Base-by-base conservation (phyloP, 1,139 yeast genomes). In the Suhomyces yuchorum region DNA sequence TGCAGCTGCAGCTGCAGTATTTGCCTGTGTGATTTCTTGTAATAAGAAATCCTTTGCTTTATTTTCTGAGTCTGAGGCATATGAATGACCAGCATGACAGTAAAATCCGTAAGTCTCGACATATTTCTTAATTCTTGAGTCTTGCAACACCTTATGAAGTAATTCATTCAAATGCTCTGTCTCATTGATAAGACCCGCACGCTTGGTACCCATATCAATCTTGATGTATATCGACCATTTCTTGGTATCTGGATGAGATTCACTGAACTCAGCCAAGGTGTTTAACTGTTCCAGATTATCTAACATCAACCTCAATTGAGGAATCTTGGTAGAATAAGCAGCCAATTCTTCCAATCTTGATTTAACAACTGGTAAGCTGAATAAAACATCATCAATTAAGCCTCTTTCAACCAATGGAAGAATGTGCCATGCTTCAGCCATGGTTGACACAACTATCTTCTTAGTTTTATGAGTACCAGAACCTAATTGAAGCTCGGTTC, bases 61-160 rank as follows among this genome's bases (percentile, higher is more conserved):
- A 1, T 67, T 70, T 33, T 70, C 63, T n/a, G 74, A 65, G 12
- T 68, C 65, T 0, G 86, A 72, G 2, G 70, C 69, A 57, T 87
- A 87, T 0, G 92, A 84, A 55, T 85, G 88, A 2, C 95, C 95
- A 0, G 91, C 89, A 66, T 87, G 95, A 45, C 87, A 84, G 63
- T 87, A 87, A 57, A 87, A 81, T 0, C 96, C 95, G 56, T 72
- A 80, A 8, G 86, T 52, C 8, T 73, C 70, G n/a, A 81, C 70
- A 33, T 62, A 56, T 0, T 65, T 46, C 14, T 56, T 50, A 4
- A 63, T 51, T 3, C 67, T 63, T 2, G 50, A 44, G 22, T 56
- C 56, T 2, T 33, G 50, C 12, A 69, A 56, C 2, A 72, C 57
- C 37, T 62, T 60, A 1, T 62, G 48, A 15, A 79, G 51, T n/a